Percentiles rank a stretch among this genome's conserved stretches.
These are phyloP conservation scores for Cucumis cinereus DNA, from an alignment of 306 rosid genomes.

Conservation along the genomic window DNA sequence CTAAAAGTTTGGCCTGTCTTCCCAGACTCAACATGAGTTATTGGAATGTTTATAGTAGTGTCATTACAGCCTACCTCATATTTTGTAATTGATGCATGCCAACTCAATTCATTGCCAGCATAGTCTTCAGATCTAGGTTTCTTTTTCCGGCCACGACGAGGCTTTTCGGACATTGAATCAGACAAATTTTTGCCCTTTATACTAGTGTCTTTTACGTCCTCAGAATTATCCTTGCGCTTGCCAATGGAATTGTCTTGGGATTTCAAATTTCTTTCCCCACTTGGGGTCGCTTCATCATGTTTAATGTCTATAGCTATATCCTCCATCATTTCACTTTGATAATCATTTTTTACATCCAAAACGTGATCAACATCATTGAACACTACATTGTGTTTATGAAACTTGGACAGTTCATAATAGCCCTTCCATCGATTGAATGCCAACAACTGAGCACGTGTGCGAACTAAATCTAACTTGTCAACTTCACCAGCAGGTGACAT, in stretches of 20 bases:
- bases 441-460: conserved; percentile 32
- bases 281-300: neutral
- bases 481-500: conserved; percentile 25
- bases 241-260: conserved; percentile 6
- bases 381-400: conserved; percentile 23
- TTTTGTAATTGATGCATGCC: conserved; percentile 20
- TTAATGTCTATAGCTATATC: neutral
- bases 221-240: conserved; percentile 20
- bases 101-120: conserved; percentile 8
- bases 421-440: conserved; percentile 56
- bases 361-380: conserved; percentile 29
- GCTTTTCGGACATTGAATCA: conserved; percentile 30
- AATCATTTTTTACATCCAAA: conserved; percentile 12
- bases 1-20: conserved; percentile 19
- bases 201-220: neutral
- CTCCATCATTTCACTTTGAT: conserved; percentile 6
- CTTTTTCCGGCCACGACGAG: conserved; percentile 8
- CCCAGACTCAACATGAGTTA: neutral
- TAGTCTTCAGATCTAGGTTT: conserved; percentile 14
- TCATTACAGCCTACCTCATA: conserved; percentile 22
- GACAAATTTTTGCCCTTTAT: conserved; percentile 27
- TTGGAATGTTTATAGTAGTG: conserved; percentile 1
- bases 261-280: conserved; percentile 10
- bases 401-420: conserved; percentile 44
- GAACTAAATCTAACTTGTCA: conserved; percentile 37